Evolutionary conservation across 345 rosid genomes (phyloP).

Genomic region (Melaleuca quinquenervia): DNA sequence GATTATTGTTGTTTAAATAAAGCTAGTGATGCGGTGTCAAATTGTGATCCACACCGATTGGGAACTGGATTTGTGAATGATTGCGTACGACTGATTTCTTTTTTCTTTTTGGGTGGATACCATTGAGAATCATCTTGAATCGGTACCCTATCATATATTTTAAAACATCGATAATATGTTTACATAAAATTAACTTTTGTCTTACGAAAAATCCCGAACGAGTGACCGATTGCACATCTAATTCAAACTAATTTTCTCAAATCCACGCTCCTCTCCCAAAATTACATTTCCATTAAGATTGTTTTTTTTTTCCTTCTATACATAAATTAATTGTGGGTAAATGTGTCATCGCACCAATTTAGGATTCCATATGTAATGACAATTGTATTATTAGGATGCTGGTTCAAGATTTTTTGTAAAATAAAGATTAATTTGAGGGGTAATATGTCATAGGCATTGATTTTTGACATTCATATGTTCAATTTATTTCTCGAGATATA

Average conservation of each 20-base stretch:
- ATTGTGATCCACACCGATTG: not conserved
- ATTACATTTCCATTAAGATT: not conserved
- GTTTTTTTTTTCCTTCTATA: not conserved
- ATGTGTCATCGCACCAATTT: not conserved
- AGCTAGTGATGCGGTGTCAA: not conserved
- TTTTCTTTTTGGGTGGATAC: not conserved
- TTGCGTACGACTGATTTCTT: not conserved
- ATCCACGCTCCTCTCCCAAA: fast-evolving
- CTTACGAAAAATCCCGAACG: not conserved
- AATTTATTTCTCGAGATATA: too few species aligned
- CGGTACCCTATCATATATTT: not conserved
- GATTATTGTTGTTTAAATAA: not conserved
- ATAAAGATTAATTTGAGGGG: too few species aligned
- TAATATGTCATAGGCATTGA: not conserved
- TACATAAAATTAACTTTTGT: not conserved
- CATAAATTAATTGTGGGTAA: not conserved
- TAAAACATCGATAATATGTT: not conserved
- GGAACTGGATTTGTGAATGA: not conserved
- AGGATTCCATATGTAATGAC: not conserved
- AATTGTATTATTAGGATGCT: fast-evolving
- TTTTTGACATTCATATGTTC: too few species aligned
- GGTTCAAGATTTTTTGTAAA: not conserved
- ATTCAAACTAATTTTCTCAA: not conserved
- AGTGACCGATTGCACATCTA: fast-evolving
- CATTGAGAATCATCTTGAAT: not conserved